phyloP scores from a whole-genome alignment of 345 rosid species.

The sweet orange (Citrus sinensis) region DVS_A1.0 CM039165.1:35311501-35312000 shows the following conservation, averaged over 20 bases:
- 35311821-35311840: conserved; percentile 99
- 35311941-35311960: conserved; percentile 95
- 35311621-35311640: conserved; percentile 64
- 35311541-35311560: neutral
- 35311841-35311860: conserved; percentile 41
- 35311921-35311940: conserved; percentile 54
- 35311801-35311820: conserved; percentile 97
- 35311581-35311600: conserved; percentile 51
- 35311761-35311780: neutral
- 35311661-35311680: conserved; percentile 81
- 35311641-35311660: conserved; percentile 71
- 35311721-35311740: neutral
- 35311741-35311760: neutral
- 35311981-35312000: conserved; percentile 79
- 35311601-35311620: conserved; percentile 77
- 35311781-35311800: neutral
- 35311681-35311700: conserved; percentile 51
- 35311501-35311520: neutral
- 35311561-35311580: neutral
- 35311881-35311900: neutral
- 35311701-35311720: neutral
- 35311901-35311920: neutral
- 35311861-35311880: neutral
- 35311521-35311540: conserved; percentile 5
- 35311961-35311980: conserved; percentile 74